Conservation (phyloP, 257 asterid species). For the Buddleja alternifolia region DNA sequence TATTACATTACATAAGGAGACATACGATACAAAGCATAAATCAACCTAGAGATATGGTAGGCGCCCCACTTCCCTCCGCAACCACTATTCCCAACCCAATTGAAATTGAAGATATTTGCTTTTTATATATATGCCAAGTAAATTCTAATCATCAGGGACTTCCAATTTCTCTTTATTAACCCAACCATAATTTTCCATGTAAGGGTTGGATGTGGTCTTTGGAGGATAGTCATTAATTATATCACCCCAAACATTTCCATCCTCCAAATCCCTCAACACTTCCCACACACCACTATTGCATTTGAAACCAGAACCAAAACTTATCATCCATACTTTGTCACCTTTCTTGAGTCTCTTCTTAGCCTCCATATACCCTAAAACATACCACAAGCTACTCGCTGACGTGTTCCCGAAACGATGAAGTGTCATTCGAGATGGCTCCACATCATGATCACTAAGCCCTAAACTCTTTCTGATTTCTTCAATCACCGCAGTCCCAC, state of each 20-base stretch:
- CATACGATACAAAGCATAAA: too few relatives aligned
- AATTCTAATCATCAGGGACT: not conserved
- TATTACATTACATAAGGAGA: too few relatives aligned
- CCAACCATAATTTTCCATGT: constrained; percentile 42
- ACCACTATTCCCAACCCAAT: too few relatives aligned
- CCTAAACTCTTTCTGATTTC: constrained; percentile 35
- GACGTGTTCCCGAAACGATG: constrained; percentile 49
- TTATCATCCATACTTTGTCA: constrained; percentile 43
- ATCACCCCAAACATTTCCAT: constrained; percentile 49
- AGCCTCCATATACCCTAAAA: constrained; percentile 50
- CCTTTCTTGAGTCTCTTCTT: constrained; percentile 43
- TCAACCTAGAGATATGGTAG: too few relatives aligned
- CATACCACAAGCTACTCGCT: constrained; percentile 47
- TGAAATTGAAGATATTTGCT: not conserved
- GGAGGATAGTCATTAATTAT: constrained; percentile 38
- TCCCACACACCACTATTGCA: constrained; percentile 52
- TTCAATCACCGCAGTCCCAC: constrained; percentile 42
- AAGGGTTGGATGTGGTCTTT: constrained; percentile 37
- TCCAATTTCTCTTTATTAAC: constrained; percentile 24
- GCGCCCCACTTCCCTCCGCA: too few relatives aligned
- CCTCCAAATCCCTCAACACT: constrained; percentile 41
- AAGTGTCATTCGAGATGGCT: constrained; percentile 43
- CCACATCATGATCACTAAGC: constrained; percentile 37
- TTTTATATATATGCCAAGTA: not conserved
- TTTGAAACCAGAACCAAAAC: constrained; percentile 49